A percentile compares a stretch with the other conserved stretches of the same genome.
phyloP scores from a whole-genome alignment of 441 rosid genomes.

The Omphalea diandra region DNA sequence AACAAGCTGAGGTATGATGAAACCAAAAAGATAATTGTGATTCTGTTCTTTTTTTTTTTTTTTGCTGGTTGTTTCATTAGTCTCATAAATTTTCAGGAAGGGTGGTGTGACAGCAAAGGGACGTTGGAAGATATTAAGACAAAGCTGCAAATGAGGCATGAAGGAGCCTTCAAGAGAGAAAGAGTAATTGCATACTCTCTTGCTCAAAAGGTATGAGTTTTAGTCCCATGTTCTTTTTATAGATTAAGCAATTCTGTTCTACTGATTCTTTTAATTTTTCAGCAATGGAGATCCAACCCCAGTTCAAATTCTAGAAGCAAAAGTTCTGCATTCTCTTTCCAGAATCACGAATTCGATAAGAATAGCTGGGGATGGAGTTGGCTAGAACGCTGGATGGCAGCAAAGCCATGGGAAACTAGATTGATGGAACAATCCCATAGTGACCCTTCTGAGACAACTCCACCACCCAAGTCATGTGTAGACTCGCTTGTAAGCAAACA shows the following conservation, averaged over 20 bases:
- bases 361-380: conserved; percentile 97
- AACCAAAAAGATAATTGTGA: no score
- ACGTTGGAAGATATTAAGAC: conserved; percentile 66
- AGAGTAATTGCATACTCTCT: conserved; percentile 87
- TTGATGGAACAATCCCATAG: conserved; percentile 62
- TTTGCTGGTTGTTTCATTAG: no score
- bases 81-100: conserved; percentile 48
- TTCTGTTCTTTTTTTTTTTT: no score
- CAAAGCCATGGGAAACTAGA: conserved; percentile 90
- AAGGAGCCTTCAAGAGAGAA: conserved; percentile 88
- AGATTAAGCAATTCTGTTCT: neutral
- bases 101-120: conserved; percentile 92
- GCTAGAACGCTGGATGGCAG: conserved; percentile 98
- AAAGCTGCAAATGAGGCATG: conserved; percentile 79
- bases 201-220: conserved; percentile 67
- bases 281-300: conserved; percentile 78
- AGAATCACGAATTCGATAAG: conserved; percentile 67
- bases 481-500: conserved; percentile 29
- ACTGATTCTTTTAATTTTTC: conserved; percentile 10
- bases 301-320: conserved; percentile 34
- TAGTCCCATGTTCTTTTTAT: neutral
- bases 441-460: conserved; percentile 39
- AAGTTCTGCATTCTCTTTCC: conserved; percentile 34
- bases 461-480: conserved; percentile 32
- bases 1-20: conserved; percentile 73